Evolutionary conservation across 495 filamentous ascomycete genomes (phyloP), one percentile per base, ranked within the genome.

Genomic region (Pyrenula aspistea): DNA sequence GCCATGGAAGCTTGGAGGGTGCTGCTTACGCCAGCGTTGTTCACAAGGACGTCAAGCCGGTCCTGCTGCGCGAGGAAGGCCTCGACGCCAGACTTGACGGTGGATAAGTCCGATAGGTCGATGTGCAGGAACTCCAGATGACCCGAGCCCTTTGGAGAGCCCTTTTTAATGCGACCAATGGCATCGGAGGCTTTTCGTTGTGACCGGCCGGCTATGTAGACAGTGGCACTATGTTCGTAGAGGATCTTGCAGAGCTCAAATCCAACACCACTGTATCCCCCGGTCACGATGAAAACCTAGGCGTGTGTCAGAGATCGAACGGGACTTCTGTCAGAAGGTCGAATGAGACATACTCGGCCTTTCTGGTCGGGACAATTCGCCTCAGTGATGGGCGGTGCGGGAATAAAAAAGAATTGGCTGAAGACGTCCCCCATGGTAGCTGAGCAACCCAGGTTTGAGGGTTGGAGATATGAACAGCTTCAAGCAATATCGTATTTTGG

Each of bases 1-100:
- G 62, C 57, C 8, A 64, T 56, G 15, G 23, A 2, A 49, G 22
- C n/a, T 19, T 20, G n/a, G 19, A 21, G 12, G 19, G n/a, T n/a
- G n/a, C n/a, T n/a, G n/a, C n/a, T 73, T 47, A 82, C 68, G 22
- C 68, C 78, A 10, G 77, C 77, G 63, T 81, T 82, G 57, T 77
- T 73, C 23, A 67, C 61, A 20, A 82, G 65, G 51, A 77, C 71
- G 66, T 82, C 70, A 24, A 82, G 68, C 2, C 67, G 58, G 1
- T 54, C 25, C 57, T 81, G 75, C 47, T 63, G 63, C 1, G 19
- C 12, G n/a, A 69, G 52, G 63, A 82, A 80, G 8, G 15, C 61
- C 0, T 70, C 59, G 4, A 62, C 78, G 22, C 70, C 60, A 3
- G 55, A 24, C 55, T 75, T 76, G 61, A 82, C 71, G 21, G 70